phyloP scores from a whole-genome alignment of 2,329 filamentous ascomycete species.

The Diaporthe destruens region DNA sequence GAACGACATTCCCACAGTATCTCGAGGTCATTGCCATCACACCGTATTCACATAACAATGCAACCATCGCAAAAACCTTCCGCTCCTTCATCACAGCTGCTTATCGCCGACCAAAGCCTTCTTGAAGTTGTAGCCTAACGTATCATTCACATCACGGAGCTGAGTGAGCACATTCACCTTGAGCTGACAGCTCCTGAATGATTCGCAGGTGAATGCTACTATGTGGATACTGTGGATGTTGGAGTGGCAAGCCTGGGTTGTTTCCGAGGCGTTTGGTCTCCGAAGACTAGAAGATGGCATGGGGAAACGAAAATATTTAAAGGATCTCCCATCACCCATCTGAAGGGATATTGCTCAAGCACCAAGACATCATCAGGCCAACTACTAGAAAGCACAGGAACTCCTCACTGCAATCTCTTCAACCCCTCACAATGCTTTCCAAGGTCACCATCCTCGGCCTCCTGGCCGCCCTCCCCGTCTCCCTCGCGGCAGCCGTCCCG shows the following conservation, averaged over 20 bases:
- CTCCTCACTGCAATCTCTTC: background rate
- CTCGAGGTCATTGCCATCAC: background rate
- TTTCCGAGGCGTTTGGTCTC: background rate
- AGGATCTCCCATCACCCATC: background rate
- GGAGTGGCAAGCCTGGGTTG: background rate
- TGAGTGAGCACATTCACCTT: constrained; percentile 13
- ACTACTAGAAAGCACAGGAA: background rate
- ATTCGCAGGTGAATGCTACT: background rate
- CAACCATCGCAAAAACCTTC: constrained; percentile 29
- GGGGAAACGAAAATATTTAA: background rate
- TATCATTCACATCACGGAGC: background rate
- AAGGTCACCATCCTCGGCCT: constrained; percentile 13
- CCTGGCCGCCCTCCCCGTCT: constrained; percentile 10
- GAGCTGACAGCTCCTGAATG: background rate
- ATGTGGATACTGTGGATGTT: background rate
- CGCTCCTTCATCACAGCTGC: background rate
- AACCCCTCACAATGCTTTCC: constrained; percentile 15
- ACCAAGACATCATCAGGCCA: background rate
- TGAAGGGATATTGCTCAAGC: background rate
- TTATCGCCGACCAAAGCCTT: background rate
- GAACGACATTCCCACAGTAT: background rate
- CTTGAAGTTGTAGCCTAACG: background rate
- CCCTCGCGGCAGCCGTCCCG: constrained; percentile 1
- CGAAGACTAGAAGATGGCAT: background rate
- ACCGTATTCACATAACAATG: background rate